Base-by-base conservation (phyloP, 495 filamentous ascomycete genomes). In the Xylaria acuta region DNA sequence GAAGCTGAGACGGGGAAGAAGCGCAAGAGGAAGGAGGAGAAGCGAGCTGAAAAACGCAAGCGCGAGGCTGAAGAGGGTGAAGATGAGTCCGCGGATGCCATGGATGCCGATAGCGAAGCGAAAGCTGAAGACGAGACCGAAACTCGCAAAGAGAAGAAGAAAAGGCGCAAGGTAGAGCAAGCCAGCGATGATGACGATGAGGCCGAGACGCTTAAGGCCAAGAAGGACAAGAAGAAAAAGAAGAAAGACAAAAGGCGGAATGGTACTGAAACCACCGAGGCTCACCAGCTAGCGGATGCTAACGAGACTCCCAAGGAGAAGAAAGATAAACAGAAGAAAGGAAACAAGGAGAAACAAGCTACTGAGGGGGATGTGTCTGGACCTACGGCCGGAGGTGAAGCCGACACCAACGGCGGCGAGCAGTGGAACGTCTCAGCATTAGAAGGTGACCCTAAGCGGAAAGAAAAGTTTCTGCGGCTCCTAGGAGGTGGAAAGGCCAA, bases 401-500 rank as follows among this genome's bases (percentile, higher is more conserved):
- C 59, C 9, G 72, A 69, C 40, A 41, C 73, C 43, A 67, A 74
- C 20, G 66, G 49, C 16, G 69, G 59, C 11, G 84, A 82, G 71
- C 80, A 84, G 70, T 90, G 87, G 87, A 87, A 88, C 51, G 84
- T 86, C 20, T 74, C 84, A 40, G 84, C 78, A 20, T 82, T 90
- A 59, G 80, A 78, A 11, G 88, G 89, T 16, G 87, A 83, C 32
- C 73, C 77, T 6, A 79, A 77, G 20, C 84, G 89, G 20, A 85
- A 88, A 70, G 76, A 79, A 60, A 91, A 90, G 76, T 90, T 89
- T 69, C 77, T 89, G 66, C 78, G 85, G 36, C 83, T 91, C 7
- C 80, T 91, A 0, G 88, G 88, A 2, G 88, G 80, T 1, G 84
- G 84, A 72, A 85, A 84, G 72, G 63, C 69, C 40, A 77, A 75